These are phyloP conservation scores for Senna tora DNA, from an alignment of 306 rosid species.

Conservation along the genomic window DNA sequence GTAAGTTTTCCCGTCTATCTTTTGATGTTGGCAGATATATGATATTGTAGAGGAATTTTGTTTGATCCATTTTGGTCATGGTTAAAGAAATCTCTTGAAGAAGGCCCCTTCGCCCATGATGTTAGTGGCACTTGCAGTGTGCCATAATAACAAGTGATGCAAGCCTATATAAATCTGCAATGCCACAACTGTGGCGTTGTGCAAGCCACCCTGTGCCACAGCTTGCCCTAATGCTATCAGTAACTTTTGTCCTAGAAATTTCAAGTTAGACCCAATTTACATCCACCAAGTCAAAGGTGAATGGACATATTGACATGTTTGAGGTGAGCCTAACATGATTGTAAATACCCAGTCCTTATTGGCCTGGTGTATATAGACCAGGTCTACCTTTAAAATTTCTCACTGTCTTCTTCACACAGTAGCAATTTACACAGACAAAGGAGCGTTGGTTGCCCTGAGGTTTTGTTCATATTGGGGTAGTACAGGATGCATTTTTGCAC, in stretches of 20 bases:
- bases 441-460: too few species aligned
- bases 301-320: not conserved
- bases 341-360: not conserved
- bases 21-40: not conserved
- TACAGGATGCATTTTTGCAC: conserved; percentile 22
- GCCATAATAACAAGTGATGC: not conserved
- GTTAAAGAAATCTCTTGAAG: not conserved
- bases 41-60: conserved; percentile 6
- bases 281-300: not conserved
- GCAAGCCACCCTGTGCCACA: not conserved
- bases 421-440: too few species aligned
- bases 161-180: not conserved
- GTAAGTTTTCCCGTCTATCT: not conserved
- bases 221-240: not conserved
- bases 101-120: not conserved
- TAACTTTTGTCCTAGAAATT: not conserved
- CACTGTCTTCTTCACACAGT: too few species aligned
- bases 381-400: not conserved
- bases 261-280: not conserved
- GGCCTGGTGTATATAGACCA: not conserved
- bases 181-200: not conserved
- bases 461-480: conserved; percentile 18
- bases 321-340: not conserved
- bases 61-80: conserved; percentile 26
- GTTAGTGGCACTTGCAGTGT: not conserved